These are phyloP conservation scores for Spergularia marina DNA, from an alignment of 148 eudicot genomes.

Conservation along the genomic window DNA sequence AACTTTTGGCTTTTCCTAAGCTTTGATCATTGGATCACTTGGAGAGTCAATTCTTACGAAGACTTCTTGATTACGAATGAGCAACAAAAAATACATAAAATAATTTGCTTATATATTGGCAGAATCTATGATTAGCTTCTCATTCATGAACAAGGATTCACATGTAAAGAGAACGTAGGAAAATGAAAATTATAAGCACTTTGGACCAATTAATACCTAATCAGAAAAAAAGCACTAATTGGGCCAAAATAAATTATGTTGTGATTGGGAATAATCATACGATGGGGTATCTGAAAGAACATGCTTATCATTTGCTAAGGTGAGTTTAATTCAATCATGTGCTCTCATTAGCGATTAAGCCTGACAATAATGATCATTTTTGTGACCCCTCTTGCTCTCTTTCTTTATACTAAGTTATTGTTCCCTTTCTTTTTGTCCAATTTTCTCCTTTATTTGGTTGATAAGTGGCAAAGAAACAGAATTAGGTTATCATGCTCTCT, in stretches of 20 bases:
- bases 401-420: not conserved
- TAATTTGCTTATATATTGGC: not conserved
- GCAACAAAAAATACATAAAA: not conserved
- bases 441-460: not conserved
- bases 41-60: slow-evolving; percentile 18
- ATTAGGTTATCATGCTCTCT: slow-evolving; percentile 8
- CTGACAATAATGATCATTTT: slow-evolving; percentile 6
- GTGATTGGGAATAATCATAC: slow-evolving; percentile 29
- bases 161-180: slow-evolving; percentile 21
- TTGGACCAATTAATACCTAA: slow-evolving; percentile 9
- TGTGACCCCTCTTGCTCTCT: not conserved
- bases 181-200: slow-evolving; percentile 14
- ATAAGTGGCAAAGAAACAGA: not conserved
- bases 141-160: slow-evolving; percentile 30
- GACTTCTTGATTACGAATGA: slow-evolving; percentile 5
- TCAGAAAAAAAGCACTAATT: slow-evolving; percentile 1
- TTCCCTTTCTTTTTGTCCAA: not conserved
- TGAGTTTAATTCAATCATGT: slow-evolving; percentile 20
- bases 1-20: slow-evolving; percentile 1
- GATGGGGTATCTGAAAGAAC: slow-evolving; percentile 33
- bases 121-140: slow-evolving; percentile 29
- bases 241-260: slow-evolving; percentile 19
- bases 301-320: slow-evolving; percentile 28
- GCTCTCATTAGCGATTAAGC: slow-evolving; percentile 11
- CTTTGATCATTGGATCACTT: slow-evolving; percentile 22